Evolutionary conservation across 129 eudicot species (phyloP).

Genomic region (Tagetes erecta): DNA sequence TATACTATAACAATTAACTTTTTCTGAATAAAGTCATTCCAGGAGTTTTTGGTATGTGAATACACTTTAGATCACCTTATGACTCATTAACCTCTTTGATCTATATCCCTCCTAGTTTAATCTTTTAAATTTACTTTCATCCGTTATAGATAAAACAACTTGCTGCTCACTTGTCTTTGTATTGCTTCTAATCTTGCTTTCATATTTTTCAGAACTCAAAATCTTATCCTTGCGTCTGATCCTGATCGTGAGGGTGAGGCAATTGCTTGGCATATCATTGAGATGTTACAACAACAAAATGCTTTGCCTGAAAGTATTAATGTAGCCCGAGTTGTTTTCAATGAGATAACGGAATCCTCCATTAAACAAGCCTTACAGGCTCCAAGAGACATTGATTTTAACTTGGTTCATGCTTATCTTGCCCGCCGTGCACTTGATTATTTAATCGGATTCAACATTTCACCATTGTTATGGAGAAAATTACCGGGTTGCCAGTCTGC

Average conservation of each 20-base stretch:
- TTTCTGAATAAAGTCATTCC: background rate
- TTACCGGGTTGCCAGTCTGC: constrained; percentile 98
- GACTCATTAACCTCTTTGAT: background rate
- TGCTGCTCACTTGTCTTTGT: background rate
- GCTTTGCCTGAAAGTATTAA: constrained; percentile 60
- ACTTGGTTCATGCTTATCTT: constrained; percentile 90
- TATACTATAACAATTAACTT: background rate
- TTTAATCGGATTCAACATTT: constrained; percentile 90
- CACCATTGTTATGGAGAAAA: constrained; percentile 92
- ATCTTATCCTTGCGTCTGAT: constrained; percentile 96
- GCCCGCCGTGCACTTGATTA: constrained; percentile 98
- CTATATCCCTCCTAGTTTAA: background rate
- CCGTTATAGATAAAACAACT: background rate
- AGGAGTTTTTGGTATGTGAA: background rate
- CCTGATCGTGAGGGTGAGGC: constrained; percentile 99
- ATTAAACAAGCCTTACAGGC: constrained; percentile 72
- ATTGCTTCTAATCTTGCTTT: constrained; percentile 21
- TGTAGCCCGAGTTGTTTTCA: constrained; percentile 79
- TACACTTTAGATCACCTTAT: background rate
- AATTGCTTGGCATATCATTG: constrained; percentile 96
- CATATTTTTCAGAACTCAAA: constrained; percentile 63
- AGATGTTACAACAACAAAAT: constrained; percentile 88
- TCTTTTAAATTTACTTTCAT: background rate
- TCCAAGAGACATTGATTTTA: constrained; percentile 75
- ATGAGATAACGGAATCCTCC: constrained; percentile 86